Conservation (phyloP, 306 rosid genomes). For the Acacia crassicarpa region DNA sequence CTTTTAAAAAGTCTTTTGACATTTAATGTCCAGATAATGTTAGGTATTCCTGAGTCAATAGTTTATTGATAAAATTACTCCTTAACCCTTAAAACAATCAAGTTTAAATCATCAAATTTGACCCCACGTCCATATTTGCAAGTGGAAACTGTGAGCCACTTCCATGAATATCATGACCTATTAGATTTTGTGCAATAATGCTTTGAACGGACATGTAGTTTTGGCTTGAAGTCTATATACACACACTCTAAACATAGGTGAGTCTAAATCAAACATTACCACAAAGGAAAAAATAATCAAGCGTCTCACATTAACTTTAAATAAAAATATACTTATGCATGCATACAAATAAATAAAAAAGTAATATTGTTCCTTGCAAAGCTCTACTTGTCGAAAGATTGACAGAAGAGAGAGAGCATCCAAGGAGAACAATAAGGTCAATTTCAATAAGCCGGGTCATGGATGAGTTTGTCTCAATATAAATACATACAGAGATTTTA, state of each 20-base stretch:
- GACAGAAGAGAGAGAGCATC: constrained; percentile 82
- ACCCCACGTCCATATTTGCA: neutral
- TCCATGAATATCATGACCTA: neutral
- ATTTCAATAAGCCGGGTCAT: constrained; percentile 9
- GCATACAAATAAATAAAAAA: neutral
- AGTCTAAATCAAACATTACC: neutral
- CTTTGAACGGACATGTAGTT: neutral
- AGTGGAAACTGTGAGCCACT: neutral
- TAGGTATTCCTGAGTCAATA: too few species aligned
- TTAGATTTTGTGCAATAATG: neutral
- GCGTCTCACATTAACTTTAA: neutral
- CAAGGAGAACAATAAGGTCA: neutral
- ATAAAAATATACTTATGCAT: constrained; percentile 1
- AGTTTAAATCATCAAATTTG: neutral
- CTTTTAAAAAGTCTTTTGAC: too few species aligned
- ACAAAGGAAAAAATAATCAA: neutral
- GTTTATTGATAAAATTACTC: too few species aligned
- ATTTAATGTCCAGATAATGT: too few species aligned
- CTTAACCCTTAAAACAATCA: too few species aligned
- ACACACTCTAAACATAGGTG: neutral
- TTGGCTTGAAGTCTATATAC: neutral
- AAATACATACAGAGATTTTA: neutral
- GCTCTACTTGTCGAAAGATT: constrained; percentile 7
- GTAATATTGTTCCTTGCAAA: neutral
- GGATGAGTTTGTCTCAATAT: constrained; percentile 26